Evolutionary conservation across 2,329 filamentous ascomycete species (phyloP).

Genomic region (Diaporthe destruens): DNA sequence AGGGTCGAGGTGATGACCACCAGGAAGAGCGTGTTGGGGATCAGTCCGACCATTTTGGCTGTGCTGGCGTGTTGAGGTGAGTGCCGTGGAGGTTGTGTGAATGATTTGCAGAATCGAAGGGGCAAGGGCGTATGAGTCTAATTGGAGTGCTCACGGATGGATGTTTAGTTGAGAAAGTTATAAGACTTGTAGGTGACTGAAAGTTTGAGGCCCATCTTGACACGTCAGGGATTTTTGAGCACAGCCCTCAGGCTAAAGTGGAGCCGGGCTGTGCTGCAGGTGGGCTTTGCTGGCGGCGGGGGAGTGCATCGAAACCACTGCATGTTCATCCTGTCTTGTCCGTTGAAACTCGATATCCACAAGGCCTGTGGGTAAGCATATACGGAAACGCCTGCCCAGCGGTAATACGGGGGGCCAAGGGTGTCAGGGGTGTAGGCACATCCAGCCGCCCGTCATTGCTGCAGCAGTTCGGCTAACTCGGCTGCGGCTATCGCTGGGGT

Average conservation of each 20-base stretch:
- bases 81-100: not conserved
- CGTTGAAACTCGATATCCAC: not conserved
- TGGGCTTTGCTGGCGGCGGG: constrained; percentile 8
- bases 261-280: constrained; percentile 29
- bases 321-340: not conserved
- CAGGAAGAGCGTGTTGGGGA: constrained; percentile 42
- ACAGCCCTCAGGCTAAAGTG: constrained; percentile 28
- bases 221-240: constrained; percentile 33
- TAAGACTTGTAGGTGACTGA: not conserved
- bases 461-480: not conserved
- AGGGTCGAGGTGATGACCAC: constrained; percentile 41
- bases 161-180: not conserved
- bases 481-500: not conserved
- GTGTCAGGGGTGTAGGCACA: not conserved
- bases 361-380: not conserved
- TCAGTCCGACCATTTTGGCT: constrained; percentile 38
- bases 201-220: constrained; percentile 7
- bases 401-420: not conserved
- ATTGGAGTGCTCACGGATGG: not conserved
- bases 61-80: not conserved
- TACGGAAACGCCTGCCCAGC: not conserved
- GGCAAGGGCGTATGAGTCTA: not conserved
- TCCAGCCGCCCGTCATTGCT: not conserved
- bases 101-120: not conserved
- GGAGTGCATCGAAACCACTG: not conserved